A percentile compares a stretch with the other conserved stretches of the same genome.
These are phyloP conservation scores for Penstemon barbatus DNA, from an alignment of 257 asterid species.

Conservation along the genomic window DNA sequence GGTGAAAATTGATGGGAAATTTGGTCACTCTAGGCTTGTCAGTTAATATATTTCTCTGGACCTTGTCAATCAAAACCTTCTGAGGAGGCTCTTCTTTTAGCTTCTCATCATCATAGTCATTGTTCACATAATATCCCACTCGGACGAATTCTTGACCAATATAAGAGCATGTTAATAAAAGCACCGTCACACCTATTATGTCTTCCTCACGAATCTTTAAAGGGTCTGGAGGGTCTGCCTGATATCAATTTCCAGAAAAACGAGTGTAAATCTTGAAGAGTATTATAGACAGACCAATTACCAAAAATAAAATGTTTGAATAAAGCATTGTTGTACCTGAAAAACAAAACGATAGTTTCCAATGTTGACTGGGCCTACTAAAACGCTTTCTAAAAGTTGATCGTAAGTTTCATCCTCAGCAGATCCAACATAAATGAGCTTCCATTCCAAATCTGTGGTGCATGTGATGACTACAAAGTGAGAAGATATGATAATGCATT, in stretches of 20 bases:
- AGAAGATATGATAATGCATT: not conserved
- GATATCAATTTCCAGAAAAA: constrained; percentile 21
- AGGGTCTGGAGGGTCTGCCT: constrained; percentile 99
- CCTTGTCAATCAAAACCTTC: constrained; percentile 73
- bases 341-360: constrained; percentile 85
- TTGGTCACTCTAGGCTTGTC: constrained; percentile 96
- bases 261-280: too few relatives aligned
- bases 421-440: constrained; percentile 89
- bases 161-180: constrained; percentile 88
- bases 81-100: constrained; percentile 90
- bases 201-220: constrained; percentile 94
- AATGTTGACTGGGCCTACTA: constrained; percentile 91
- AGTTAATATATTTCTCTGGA: constrained; percentile 80
- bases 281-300: too few relatives aligned
- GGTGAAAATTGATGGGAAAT: constrained; percentile 80
- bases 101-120: constrained; percentile 83
- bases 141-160: constrained; percentile 91
- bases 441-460: constrained; percentile 85
- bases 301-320: too few relatives aligned
- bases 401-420: constrained; percentile 97
- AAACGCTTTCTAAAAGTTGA: constrained; percentile 89
- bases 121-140: constrained; percentile 92
- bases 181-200: constrained; percentile 92
- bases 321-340: constrained; percentile 47
- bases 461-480: not conserved